Conservation (phyloP, 2,329 filamentous ascomycete genomes). For the Pleomassaria siparia region DNA sequence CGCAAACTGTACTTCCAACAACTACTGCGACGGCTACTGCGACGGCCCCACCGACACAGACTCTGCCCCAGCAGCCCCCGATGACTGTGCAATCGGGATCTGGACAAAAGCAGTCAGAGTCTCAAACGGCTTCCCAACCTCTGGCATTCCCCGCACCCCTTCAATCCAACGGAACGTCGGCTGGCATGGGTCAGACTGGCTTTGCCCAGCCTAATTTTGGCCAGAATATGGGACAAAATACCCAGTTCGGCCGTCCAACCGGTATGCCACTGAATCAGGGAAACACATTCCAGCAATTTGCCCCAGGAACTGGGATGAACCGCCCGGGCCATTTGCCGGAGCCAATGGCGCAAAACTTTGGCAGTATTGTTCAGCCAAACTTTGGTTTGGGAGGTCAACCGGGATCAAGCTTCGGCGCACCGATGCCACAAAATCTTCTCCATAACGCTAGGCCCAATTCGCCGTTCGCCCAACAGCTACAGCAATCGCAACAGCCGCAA, state of each 20-base stretch:
- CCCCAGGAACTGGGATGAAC: conserved; percentile 11
- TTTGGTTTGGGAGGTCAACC: too few relatives aligned
- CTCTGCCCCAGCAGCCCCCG: neutral
- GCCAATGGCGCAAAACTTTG: conserved; percentile 10
- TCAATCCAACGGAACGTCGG: conserved; percentile 6
- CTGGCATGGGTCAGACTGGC: neutral
- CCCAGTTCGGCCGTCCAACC: conserved; percentile 8
- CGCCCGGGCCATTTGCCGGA: conserved; percentile 15
- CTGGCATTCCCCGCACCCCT: neutral
- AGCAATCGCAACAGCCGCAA: conserved; percentile 20
- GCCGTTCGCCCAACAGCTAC: conserved; percentile 22
- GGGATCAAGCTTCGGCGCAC: too few relatives aligned
- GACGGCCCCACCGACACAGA: neutral
- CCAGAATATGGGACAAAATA: neutral
- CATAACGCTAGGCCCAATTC: conserved; percentile 18
- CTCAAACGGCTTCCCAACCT: neutral
- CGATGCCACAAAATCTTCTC: conserved; percentile 9
- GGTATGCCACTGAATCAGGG: conserved; percentile 6
- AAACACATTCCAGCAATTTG: conserved; percentile 15
- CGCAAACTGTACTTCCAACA: neutral
- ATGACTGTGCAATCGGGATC: neutral
- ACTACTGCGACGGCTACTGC: neutral
- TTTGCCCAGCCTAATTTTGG: conserved; percentile 14
- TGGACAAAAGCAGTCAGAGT: neutral
- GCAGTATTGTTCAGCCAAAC: conserved; percentile 27